Base-by-base conservation (phyloP, 306 rosid species). In the Herpetospermum pedunculosum region DNA sequence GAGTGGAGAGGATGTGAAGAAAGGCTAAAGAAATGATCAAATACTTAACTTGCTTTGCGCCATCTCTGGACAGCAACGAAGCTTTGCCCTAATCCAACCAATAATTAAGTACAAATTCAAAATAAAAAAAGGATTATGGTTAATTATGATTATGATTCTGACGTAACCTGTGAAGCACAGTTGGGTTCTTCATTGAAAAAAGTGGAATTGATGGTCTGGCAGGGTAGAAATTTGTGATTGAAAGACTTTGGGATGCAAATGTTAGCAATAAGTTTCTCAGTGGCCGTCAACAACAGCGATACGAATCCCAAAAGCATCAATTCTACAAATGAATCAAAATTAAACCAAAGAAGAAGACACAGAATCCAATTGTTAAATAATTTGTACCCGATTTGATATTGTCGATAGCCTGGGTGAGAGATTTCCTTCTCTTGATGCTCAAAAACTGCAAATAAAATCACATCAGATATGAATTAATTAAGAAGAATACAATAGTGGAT, bases 371-470 rank as follows among this genome's bases (percentile, higher is more conserved):
- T n/a, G n/a, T n/a, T n/a, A n/a, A n/a, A n/a, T n/a, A n/a, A n/a
- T n/a, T n/a, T n/a, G n/a, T n/a, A n/a, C 92, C 86, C 35, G 88
- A 83, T 75, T 85, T 81, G 68, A 83, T 81, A 70, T 80, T 83
- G 65, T 87, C 82, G 69, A 87, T 83, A 54, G 86, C 92, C 32
- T 60, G 80, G 69, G 59, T 41, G 47, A 87, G 89, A 26, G 89
- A 71, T 23, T 75, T 81, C 81, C 72, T 83, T 64, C 80, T 80
- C 62, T 57, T 76, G 70, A 60, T 81, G 58, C 59, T 72, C n/a
- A 87, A 83, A 59, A 81, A 81, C 89, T 85, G 77, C 40, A 30
- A 37, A 63, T 2, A 3, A 47, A n/a, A 50, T 43, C n/a, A n/a
- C n/a, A n/a, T n/a, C n/a, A n/a, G 4, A 8, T 0, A 4, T 43